Conservation (phyloP, 805 yeast species). For the Pichia nanzhaoensis region DNA sequence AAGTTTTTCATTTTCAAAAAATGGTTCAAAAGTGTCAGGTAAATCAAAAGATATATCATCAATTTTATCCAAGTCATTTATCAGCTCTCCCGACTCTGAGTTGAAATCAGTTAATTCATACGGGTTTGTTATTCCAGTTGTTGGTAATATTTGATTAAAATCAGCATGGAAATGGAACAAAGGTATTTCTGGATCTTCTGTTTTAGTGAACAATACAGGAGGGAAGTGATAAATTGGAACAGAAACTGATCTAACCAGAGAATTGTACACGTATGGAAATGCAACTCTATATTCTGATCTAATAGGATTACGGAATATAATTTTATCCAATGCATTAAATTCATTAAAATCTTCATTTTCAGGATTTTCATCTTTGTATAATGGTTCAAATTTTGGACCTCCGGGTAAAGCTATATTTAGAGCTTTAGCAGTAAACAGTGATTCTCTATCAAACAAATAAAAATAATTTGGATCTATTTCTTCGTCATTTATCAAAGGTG, state of each 20-base stretch:
- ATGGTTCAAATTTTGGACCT: slow-evolving; percentile 93
- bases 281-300: slow-evolving; percentile 84
- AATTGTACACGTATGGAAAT: slow-evolving; percentile 77
- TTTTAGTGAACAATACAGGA: slow-evolving; percentile 40
- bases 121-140: slow-evolving; percentile 16
- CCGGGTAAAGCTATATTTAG: slow-evolving; percentile 84
- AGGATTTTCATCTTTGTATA: slow-evolving; percentile 56
- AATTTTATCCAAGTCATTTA: slow-evolving; percentile 31
- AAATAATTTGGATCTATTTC: slow-evolving; percentile 50
- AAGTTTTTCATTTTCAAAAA: slow-evolving; percentile 40
- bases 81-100: slow-evolving; percentile 21
- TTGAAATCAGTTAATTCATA: slow-evolving; percentile 17
- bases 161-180: slow-evolving; percentile 50
- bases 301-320: slow-evolving; percentile 70
- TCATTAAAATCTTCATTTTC: slow-evolving; percentile 78
- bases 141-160: slow-evolving; percentile 48
- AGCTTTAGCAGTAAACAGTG: slow-evolving; percentile 89
- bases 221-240: slow-evolving; percentile 63
- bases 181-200: slow-evolving; percentile 44
- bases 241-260: slow-evolving; percentile 60
- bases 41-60: slow-evolving; percentile 31
- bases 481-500: slow-evolving; percentile 58
- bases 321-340: slow-evolving; percentile 81
- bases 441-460: slow-evolving; percentile 68
- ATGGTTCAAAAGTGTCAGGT: slow-evolving; percentile 37